phyloP scores from a whole-genome alignment of 768 basidiomycete species.

The Baorangia bicolor region DNA sequence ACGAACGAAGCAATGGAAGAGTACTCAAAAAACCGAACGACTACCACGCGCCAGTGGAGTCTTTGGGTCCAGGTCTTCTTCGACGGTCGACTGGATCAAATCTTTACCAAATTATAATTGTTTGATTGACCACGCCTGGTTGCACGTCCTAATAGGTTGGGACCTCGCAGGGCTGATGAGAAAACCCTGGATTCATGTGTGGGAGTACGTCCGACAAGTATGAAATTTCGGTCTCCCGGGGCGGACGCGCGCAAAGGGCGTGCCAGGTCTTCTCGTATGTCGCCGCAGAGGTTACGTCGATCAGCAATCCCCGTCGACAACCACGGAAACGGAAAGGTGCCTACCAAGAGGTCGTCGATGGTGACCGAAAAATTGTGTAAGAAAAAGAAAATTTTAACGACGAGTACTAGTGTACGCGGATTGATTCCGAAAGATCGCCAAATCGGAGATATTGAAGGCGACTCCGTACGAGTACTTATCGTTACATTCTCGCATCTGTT shows the following conservation, averaged over 20 bases:
- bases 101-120: constrained; percentile 23
- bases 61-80: constrained; percentile 27
- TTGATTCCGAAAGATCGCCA: background rate
- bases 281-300: constrained; percentile 15
- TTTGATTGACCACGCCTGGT: constrained; percentile 12
- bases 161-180: constrained; percentile 20
- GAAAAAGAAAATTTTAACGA: constrained; percentile 4
- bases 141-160: constrained; percentile 15
- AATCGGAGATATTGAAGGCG: constrained; percentile 1
- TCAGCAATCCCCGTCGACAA: constrained; percentile 11
- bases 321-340: constrained; percentile 9
- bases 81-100: constrained; percentile 6
- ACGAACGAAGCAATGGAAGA: background rate
- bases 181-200: constrained; percentile 25
- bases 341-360: background rate
- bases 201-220: constrained; percentile 8
- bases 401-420: background rate
- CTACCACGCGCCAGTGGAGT: constrained; percentile 29
- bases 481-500: constrained; percentile 6
- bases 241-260: constrained; percentile 30
- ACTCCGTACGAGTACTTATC: background rate
- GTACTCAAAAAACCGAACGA: constrained; percentile 20
- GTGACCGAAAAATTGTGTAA: constrained; percentile 13
- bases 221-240: constrained; percentile 18
- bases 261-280: constrained; percentile 23